Conservation (phyloP, 352 stramenopile genomes). For the Achlya hypogyna region DNA sequence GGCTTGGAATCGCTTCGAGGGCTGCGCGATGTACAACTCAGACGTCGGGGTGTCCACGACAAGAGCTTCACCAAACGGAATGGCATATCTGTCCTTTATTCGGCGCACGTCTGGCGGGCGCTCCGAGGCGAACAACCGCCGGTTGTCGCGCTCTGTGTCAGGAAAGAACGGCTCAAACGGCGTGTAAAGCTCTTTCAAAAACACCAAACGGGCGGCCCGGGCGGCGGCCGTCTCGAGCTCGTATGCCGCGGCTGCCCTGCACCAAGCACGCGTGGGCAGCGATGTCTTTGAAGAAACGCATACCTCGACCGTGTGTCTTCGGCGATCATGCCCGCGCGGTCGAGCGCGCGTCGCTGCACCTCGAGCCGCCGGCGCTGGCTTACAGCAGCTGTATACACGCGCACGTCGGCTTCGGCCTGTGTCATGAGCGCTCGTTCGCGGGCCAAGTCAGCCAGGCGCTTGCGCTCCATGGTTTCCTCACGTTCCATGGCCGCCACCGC, state of each 20-base stretch:
- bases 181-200: constrained; percentile 11
- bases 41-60: background rate
- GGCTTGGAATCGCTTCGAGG: constrained; percentile 3
- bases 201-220: background rate
- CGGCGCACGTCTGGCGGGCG: background rate
- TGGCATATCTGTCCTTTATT: background rate
- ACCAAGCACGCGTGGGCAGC: background rate
- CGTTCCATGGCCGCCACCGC: background rate
- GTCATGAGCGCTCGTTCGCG: background rate
- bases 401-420: background rate
- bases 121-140: background rate
- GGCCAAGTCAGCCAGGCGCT: background rate
- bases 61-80: background rate
- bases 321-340: background rate
- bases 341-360: background rate
- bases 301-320: constrained; percentile 4
- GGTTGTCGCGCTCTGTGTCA: background rate
- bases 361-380: background rate
- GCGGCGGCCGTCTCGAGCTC: background rate
- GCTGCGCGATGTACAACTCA: constrained; percentile 10
- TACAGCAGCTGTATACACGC: background rate
- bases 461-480: background rate
- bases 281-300: background rate
- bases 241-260: background rate
- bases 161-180: constrained; percentile 8